Evolutionary conservation across 768 basidiomycete genomes (phyloP), one percentile per base, ranked within the genome.

Genomic region (Sporobolomyces pararoseus): DNA sequence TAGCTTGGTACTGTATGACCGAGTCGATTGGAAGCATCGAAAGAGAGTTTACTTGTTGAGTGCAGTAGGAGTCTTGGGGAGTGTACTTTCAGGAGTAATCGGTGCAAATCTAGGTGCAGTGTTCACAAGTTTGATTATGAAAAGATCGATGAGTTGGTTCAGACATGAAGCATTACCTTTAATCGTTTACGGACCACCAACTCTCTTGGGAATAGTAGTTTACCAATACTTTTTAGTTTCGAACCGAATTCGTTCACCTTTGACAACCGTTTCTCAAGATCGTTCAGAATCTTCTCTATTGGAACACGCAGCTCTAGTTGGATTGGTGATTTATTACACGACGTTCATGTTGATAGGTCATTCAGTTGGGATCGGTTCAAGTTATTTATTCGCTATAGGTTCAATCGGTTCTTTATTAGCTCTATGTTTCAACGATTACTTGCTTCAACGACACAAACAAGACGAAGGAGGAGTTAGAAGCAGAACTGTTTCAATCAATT

Each of bases 141-240:
- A 84, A 12, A 88, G 85, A 78, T 83, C 85, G 0, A 85, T 95
- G 85, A 89, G 89, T 75, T 97, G 93, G 78, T 96, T 90, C 79
- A 82, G 84, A 21, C 84, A 82, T 49, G 89, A 90, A 70, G 83
- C 86, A 73, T 83, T 83, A 14, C 81, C 85, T 16, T 71, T 94
- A 13, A 76, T 83, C 27, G 79, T 96, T 27, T 98, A 90, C 76
- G 89, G 84, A 3, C 89, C 90, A 19, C 84, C 89, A 3, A 85
- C 86, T 0, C 76, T 91, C 19, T 80, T 89, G 19, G 91, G 91
- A 88, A 72, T 37, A 85, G 80, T 51, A 47, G 83, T 34, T 81
- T 90, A 32, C 66, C 83, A 17, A 85, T 85, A 91, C 70, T 74
- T 76, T 50, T 50, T 77, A 53, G 65, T 79, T 27, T 75, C 78